Base-by-base conservation (phyloP, 495 filamentous ascomycete genomes). In the Aspergillus haitiensis region DNA sequence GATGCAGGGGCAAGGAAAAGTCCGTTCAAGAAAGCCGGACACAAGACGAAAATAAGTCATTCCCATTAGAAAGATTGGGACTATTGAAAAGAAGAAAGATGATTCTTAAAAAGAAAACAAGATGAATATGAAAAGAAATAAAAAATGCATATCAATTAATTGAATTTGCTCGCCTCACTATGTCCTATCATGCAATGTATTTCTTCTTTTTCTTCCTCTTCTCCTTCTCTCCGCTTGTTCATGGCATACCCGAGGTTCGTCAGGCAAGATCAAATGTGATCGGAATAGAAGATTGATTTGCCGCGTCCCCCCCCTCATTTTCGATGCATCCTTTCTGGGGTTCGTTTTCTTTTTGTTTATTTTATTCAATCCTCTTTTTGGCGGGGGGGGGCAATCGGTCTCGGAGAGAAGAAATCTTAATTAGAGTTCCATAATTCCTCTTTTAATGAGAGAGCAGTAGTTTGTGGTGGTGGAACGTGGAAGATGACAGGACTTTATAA, bases 211-310 rank as follows among this genome's bases (percentile, higher is more conserved):
- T 34, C 46, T 42, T 16, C 40, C 42, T 55, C 33, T 13, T 12
- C 11, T n/a, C 37, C 7, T 56, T 52, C 33, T 39, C 48, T 34
- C 18, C 31, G 33, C 40, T 27, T 27, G 21, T 27, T 27, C 16
- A 37, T 54, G 21, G 55, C 45, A 61, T 61, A 61, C 52, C 59
- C 59, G 59, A 61, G 59, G 59, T 61, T 61, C 52, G 34, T 61
- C 52, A 46, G 42, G n/a, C 12, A 46, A 46, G 7, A 44, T 16
- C 18, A 50, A 46, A 11, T 13, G 45, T 56, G 46, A 42, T 45
- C 45, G 58, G 58, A 34, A 37, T 12, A 55, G 21, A 1, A 27
- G 51, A 50, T 42, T 60, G 45, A 61, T 55, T 61, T 61, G 45
- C 59, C 59, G 59, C 42, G 31, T 35, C 58, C 36, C 18, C 56